Percentiles rank a stretch among this genome's conserved stretches.
Evolutionary conservation across 306 rosid genomes (phyloP).

Genomic region (Inga laurina): DNA sequence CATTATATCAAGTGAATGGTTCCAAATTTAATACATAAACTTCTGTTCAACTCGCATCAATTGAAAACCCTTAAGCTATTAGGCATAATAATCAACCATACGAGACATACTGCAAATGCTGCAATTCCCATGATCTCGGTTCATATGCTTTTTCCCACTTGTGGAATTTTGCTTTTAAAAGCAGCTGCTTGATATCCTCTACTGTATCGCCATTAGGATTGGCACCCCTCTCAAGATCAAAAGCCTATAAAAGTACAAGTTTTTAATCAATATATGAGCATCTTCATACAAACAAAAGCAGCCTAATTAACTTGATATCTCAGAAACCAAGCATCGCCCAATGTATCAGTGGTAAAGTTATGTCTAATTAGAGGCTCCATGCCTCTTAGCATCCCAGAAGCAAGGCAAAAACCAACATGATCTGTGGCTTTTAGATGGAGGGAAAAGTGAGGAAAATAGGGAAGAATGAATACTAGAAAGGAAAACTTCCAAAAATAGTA

Average conservation of each 20-base stretch:
- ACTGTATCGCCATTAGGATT: slow-evolving; percentile 72
- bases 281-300: not conserved
- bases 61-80: not conserved
- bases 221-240: slow-evolving; percentile 93
- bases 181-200: slow-evolving; percentile 87
- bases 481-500: too few relatives aligned
- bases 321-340: not conserved
- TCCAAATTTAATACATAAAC: not conserved
- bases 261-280: slow-evolving; percentile 8
- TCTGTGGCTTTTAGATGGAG: not conserved
- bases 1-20: not conserved
- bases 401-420: not conserved
- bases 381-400: not conserved
- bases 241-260: slow-evolving; percentile 53
- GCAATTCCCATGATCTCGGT: slow-evolving; percentile 76
- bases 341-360: slow-evolving; percentile 7
- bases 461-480: too few relatives aligned
- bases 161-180: slow-evolving; percentile 76
- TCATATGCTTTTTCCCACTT: slow-evolving; percentile 73
- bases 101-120: slow-evolving; percentile 49
- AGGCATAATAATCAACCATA: slow-evolving; percentile 2
- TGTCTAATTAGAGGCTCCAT: not conserved
- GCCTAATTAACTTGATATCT: not conserved
- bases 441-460: too few relatives aligned
- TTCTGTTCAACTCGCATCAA: not conserved